Conservation (phyloP, 2,329 filamentous ascomycete genomes). For the Plectosphaerella cucumerina region DNA sequence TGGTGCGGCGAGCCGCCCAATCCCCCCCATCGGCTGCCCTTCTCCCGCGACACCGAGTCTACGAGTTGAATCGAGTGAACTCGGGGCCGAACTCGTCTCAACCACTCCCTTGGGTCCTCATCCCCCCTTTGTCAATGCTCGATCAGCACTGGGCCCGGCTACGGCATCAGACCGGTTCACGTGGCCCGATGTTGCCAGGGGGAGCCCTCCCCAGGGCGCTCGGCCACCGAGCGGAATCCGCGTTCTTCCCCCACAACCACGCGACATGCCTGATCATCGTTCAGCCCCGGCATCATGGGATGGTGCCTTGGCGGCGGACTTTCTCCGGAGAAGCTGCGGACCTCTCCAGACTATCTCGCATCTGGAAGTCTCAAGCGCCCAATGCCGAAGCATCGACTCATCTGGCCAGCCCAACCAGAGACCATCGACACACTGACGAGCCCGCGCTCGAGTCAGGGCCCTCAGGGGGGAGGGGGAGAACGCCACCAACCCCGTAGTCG, state of each 20-base stretch:
- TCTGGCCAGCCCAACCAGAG: background rate
- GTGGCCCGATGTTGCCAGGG: background rate
- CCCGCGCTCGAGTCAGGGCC: background rate
- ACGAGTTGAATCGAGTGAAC: too few relatives aligned
- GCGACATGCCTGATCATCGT: background rate
- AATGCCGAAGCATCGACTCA: background rate
- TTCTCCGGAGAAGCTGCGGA: background rate
- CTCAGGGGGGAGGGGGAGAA: too few relatives aligned
- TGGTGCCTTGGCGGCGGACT: background rate
- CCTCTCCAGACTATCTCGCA: background rate
- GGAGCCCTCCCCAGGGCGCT: background rate
- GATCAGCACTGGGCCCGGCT: background rate
- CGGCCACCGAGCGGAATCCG: background rate
- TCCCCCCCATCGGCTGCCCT: too few relatives aligned
- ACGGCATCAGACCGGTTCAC: background rate
- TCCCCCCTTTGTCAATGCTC: background rate
- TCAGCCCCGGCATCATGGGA: background rate
- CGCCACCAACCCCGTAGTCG: background rate
- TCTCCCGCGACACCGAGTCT: too few relatives aligned
- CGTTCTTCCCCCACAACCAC: background rate
- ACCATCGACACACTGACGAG: background rate
- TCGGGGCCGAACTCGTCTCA: too few relatives aligned
- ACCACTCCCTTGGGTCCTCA: too few relatives aligned
- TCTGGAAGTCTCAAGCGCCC: background rate
- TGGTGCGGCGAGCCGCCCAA: too few relatives aligned